phyloP scores from a whole-genome alignment of 352 stramenopile genomes.

The Phytopythium chamaehyphon region DNA sequence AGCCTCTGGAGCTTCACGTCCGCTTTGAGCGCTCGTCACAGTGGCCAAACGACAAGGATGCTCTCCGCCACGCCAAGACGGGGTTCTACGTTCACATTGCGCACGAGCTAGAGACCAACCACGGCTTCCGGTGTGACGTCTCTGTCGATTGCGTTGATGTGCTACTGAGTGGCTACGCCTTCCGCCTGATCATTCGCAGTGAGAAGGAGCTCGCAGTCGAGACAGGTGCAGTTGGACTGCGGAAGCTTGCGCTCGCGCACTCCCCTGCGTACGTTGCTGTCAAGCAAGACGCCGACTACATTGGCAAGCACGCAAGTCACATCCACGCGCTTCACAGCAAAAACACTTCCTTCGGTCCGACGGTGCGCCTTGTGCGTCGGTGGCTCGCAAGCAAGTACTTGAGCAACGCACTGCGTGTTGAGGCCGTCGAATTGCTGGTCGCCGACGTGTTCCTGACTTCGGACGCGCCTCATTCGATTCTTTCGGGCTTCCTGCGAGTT shows the following conservation, averaged over 20 bases:
- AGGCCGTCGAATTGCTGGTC: conserved; percentile 79
- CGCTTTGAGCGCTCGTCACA: conserved; percentile 84
- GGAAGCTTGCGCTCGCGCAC: conserved; percentile 58
- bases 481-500: conserved; percentile 79
- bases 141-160: conserved; percentile 75
- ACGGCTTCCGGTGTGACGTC: conserved; percentile 68
- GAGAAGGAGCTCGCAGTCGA: conserved; percentile 72
- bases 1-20: conserved; percentile 66
- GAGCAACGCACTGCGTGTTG: conserved; percentile 59
- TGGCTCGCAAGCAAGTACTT: conserved; percentile 81
- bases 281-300: conserved; percentile 63
- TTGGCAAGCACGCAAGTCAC: conserved; percentile 57
- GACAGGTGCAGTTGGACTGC: conserved; percentile 46
- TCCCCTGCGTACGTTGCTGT: conserved; percentile 54
- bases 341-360: conserved; percentile 74
- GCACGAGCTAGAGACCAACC: conserved; percentile 65
- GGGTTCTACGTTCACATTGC: conserved; percentile 89
- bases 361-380: conserved; percentile 72
- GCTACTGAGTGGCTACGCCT: conserved; percentile 77
- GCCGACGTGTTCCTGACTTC: conserved; percentile 66
- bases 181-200: conserved; percentile 76
- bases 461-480: conserved; percentile 60
- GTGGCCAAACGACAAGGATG: conserved; percentile 82
- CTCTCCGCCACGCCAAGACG: conserved; percentile 78
- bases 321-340: conserved; percentile 78